Percentiles rank a stretch among this genome's conserved stretches.
Conservation (phyloP, 2,329 filamentous ascomycete genomes). For the Fusarium kyushuense region DNA sequence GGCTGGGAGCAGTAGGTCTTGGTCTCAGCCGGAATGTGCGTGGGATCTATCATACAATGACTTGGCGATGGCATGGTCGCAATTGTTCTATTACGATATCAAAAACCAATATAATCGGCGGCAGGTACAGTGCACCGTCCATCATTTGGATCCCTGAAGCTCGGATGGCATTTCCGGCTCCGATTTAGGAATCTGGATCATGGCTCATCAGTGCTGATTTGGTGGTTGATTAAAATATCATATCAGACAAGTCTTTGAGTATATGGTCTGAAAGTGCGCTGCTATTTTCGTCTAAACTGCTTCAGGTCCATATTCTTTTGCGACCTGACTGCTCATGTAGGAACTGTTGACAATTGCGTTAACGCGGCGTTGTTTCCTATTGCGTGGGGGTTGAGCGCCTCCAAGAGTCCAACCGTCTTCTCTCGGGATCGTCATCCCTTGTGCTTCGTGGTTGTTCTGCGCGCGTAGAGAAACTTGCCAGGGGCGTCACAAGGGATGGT, state of each 20-base stretch:
- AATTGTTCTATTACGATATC: conserved; percentile 6
- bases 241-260: no score
- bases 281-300: no score
- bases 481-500: conserved; percentile 4
- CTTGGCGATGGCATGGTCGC: conserved; percentile 1
- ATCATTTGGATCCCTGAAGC: neutral
- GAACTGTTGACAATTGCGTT: conserved; percentile 1
- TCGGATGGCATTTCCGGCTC: conserved; percentile 9
- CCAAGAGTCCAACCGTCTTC: neutral
- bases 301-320: no score
- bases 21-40: conserved; percentile 9
- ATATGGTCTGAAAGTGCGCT: no score
- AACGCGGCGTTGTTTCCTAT: neutral
- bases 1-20: conserved; percentile 16
- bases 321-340: neutral
- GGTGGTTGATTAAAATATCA: no score
- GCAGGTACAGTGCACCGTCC: neutral
- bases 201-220: neutral
- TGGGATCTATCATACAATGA: conserved; percentile 16
- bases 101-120: conserved; percentile 7
- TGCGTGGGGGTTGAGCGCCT: conserved; percentile 4
- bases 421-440: conserved; percentile 12
- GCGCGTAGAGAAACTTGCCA: neutral
- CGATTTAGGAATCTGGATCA: conserved; percentile 2
- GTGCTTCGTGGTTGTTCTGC: conserved; percentile 13